phyloP scores from a whole-genome alignment of 2,329 filamentous ascomycete genomes.

The Myriosclerotinia curreyana region DNA sequence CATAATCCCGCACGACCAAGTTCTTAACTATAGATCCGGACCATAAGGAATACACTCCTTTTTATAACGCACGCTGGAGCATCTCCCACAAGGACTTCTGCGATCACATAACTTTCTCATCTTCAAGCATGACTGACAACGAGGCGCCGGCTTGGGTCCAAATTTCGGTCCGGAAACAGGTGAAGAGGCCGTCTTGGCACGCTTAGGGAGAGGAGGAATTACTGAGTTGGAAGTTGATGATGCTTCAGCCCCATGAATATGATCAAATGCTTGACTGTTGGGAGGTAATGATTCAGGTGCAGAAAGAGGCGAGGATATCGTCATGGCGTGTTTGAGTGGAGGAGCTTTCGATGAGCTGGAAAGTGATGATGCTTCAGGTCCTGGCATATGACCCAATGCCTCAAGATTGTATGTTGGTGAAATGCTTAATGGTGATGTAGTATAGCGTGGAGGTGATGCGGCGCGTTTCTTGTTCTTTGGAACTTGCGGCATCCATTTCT shows the following conservation, averaged over 20 bases:
- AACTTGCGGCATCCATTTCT: background rate
- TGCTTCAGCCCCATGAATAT: background rate
- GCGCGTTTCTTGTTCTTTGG: too few species aligned
- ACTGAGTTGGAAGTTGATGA: background rate
- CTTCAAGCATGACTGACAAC: background rate
- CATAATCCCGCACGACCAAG: background rate
- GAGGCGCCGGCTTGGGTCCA: background rate
- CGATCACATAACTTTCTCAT: constrained; percentile 10
- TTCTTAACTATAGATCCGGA: background rate
- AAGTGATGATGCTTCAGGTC: too few species aligned
- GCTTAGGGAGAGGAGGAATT: background rate
- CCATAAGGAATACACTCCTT: background rate
- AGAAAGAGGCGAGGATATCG: background rate
- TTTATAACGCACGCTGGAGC: background rate
- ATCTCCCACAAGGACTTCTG: constrained; percentile 6
- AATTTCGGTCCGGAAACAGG: background rate
- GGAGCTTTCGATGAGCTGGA: too few species aligned
- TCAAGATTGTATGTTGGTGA: too few species aligned
- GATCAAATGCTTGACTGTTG: background rate
- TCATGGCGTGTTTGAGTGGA: too few species aligned
- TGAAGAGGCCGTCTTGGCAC: background rate
- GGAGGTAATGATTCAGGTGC: background rate
- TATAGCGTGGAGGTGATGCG: too few species aligned
- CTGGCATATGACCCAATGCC: too few species aligned
- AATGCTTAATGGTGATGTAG: too few species aligned